Conservation (phyloP, 2,329 filamentous ascomycete species). For the Cladosporium sp. region DNA sequence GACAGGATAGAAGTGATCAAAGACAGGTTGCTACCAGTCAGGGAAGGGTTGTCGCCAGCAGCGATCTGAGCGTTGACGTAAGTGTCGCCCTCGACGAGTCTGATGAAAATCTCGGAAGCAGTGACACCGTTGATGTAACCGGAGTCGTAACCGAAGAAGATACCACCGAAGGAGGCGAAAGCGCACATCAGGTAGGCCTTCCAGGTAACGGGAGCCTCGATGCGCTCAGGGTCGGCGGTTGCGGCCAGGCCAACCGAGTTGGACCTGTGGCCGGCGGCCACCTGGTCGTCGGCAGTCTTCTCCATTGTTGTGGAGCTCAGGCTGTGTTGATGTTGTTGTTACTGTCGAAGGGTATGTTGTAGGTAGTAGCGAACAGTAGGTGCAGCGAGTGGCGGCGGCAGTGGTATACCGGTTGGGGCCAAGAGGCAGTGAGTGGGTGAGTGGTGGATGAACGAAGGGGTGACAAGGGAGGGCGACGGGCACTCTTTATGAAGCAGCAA, state of each 20-base stretch:
- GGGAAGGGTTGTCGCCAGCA: constrained; percentile 24
- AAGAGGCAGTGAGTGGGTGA: constrained; percentile 6
- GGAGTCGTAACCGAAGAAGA: constrained; percentile 78
- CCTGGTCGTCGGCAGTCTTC: constrained; percentile 4
- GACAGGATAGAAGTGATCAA: constrained; percentile 77
- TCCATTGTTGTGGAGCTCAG: constrained; percentile 9
- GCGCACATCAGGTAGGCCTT: constrained; percentile 44
- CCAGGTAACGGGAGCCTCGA: constrained; percentile 51
- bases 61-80: neutral
- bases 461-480: constrained; percentile 9
- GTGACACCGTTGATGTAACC: constrained; percentile 65
- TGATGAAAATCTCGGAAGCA: constrained; percentile 52
- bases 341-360: neutral
- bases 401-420: constrained; percentile 6
- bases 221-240: constrained; percentile 53
- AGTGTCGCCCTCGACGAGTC: constrained; percentile 49
- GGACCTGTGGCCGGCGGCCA: constrained; percentile 15
- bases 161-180: constrained; percentile 55
- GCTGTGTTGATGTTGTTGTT: neutral
- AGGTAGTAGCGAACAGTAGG: neutral
- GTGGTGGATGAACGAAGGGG: neutral
- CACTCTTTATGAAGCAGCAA: constrained; percentile 13
- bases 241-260: constrained; percentile 36
- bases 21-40: constrained; percentile 46
- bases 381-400: constrained; percentile 11